Conservation (phyloP, 257 asterid species). For the Solanum sparsipilum region DNA sequence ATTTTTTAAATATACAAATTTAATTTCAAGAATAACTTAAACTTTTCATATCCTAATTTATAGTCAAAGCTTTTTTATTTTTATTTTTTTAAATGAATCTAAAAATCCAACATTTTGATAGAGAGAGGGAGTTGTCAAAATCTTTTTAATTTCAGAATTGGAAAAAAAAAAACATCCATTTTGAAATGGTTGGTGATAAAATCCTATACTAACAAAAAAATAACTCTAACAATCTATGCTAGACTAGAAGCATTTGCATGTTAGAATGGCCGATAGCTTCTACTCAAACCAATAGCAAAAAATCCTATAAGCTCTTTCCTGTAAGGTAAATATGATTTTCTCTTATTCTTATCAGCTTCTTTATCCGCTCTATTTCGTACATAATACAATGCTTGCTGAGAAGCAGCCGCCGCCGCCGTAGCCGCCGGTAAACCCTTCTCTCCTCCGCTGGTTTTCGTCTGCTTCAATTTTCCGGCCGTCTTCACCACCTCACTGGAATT, state of each 20-base stretch:
- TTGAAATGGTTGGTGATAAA: not conserved
- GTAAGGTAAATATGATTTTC: constrained; percentile 7
- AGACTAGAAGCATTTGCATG: not conserved
- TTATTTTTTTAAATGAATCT: no score
- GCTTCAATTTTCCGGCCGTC: not conserved
- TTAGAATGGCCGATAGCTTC: constrained; percentile 1
- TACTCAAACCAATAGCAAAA: constrained; percentile 1
- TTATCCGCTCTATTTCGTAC: not conserved
- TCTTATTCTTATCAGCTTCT: not conserved
- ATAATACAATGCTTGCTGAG: not conserved
- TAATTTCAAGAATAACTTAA: no score
- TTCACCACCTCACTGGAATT: not conserved
- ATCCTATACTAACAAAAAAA: not conserved
- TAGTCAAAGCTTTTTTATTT: not conserved
- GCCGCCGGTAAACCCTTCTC: not conserved
- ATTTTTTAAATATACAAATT: no score
- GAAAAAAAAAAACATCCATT: not conserved
- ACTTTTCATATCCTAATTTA: not conserved
- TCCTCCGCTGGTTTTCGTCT: not conserved
- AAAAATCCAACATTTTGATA: not conserved
- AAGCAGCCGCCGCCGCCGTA: no score
- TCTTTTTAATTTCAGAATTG: not conserved
- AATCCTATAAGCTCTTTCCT: constrained; percentile 7
- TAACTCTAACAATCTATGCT: not conserved
- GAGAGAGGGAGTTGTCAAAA: not conserved